These are phyloP conservation scores for Penicillium cataractarum DNA, from an alignment of 495 filamentous ascomycete genomes.

Conservation along the genomic window DNA sequence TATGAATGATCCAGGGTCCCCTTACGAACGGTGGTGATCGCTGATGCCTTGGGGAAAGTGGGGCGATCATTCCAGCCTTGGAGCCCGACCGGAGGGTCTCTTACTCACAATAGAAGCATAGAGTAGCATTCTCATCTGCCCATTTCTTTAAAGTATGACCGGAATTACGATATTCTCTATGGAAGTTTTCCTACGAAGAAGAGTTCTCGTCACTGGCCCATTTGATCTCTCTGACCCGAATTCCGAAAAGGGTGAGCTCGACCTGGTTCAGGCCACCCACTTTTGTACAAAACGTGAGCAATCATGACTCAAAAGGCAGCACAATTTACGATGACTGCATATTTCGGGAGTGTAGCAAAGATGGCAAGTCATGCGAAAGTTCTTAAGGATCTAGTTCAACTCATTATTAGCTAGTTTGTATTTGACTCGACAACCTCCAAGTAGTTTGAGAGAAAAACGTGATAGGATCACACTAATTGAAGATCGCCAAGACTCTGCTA, in stretches of 20 bases:
- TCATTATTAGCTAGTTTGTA: too few species aligned
- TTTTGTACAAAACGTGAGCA: not conserved
- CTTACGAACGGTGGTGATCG: not conserved
- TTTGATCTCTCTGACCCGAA: not conserved
- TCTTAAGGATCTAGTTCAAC: not conserved
- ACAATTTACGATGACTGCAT: not conserved
- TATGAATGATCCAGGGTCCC: not conserved
- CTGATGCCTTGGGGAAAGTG: constrained; percentile 8
- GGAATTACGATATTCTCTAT: not conserved
- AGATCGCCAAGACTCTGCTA: not conserved
- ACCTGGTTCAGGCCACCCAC: not conserved
- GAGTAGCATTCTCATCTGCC: not conserved
- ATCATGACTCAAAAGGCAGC: not conserved
- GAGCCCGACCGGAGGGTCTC: constrained; percentile 1
- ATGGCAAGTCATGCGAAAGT: not conserved
- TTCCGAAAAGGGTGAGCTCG: not conserved
- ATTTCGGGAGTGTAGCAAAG: too few species aligned
- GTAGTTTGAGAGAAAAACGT: too few species aligned
- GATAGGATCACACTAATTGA: not conserved
- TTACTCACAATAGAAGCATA: not conserved
- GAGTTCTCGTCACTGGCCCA: not conserved
- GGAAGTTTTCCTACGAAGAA: not conserved
- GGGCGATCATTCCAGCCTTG: constrained; percentile 4
- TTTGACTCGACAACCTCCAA: too few species aligned
- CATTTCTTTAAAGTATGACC: not conserved